These are phyloP conservation scores for Rusavskia elegans DNA, from an alignment of 495 filamentous ascomycete species.

Conservation along the genomic window DNA sequence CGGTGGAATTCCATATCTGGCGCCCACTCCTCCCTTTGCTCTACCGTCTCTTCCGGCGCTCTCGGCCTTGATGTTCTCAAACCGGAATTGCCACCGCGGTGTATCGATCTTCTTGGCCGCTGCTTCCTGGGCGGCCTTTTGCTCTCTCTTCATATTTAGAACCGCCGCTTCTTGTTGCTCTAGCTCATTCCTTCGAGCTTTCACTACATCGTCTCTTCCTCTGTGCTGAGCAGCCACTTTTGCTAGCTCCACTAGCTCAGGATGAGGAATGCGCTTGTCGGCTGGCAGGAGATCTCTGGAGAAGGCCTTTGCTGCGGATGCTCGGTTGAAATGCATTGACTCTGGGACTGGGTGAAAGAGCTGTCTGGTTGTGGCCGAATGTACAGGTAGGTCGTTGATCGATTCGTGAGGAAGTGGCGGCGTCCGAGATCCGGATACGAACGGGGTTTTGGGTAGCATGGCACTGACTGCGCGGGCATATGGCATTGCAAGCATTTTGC, in stretches of 20 bases:
- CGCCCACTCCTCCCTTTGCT: constrained; percentile 37
- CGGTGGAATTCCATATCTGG: constrained; percentile 52
- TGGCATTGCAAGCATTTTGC: constrained; percentile 56
- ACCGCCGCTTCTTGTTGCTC: constrained; percentile 27
- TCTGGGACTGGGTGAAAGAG: constrained; percentile 84
- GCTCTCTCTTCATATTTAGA: constrained; percentile 20
- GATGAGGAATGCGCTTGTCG: constrained; percentile 77
- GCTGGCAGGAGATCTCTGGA: constrained; percentile 55
- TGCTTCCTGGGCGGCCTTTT: constrained; percentile 23
- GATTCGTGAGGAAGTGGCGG: constrained; percentile 45
- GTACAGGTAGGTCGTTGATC: constrained; percentile 81
- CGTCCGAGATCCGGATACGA: constrained; percentile 14
- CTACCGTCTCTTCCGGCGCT: constrained; percentile 46
- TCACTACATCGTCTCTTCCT: constrained; percentile 12
- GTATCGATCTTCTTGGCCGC: constrained; percentile 28
- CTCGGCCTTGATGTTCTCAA: constrained; percentile 48
- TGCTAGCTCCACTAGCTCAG: constrained; percentile 58
- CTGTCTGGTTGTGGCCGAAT: constrained; percentile 63
- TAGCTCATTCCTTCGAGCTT: constrained; percentile 24
- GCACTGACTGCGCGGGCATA: constrained; percentile 59
- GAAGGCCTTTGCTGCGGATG: constrained; percentile 79
- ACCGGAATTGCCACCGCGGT: constrained; percentile 66
- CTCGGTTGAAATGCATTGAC: constrained; percentile 76
- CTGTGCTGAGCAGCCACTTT: constrained; percentile 17
- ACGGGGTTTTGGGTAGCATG: constrained; percentile 58